These are phyloP conservation scores for Pistacia atlantica DNA, from an alignment of 345 rosid species.

Conservation along the genomic window DNA sequence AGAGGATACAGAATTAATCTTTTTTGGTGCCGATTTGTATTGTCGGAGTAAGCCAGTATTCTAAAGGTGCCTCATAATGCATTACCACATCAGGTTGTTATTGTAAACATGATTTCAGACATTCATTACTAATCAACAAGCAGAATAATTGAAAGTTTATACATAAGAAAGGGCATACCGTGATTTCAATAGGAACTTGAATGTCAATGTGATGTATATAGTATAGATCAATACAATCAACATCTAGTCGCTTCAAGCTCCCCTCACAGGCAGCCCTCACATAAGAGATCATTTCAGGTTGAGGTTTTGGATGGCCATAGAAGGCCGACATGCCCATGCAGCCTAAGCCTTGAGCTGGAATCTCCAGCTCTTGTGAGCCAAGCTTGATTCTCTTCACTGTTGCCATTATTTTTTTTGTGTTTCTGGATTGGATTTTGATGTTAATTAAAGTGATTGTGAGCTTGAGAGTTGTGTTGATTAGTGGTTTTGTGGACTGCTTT, in stretches of 20 bases:
- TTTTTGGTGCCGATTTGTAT: too few species aligned
- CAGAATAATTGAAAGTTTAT: conserved; percentile 1
- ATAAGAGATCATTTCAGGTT: conserved; percentile 33
- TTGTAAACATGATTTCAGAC: too few species aligned
- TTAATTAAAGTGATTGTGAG: too few species aligned
- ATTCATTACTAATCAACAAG: too few species aligned
- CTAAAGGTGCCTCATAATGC: too few species aligned
- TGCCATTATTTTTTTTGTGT: neutral
- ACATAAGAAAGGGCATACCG: conserved; percentile 10
- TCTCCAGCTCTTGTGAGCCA: neutral
- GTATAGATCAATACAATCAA: conserved; percentile 47
- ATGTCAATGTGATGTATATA: conserved; percentile 45
- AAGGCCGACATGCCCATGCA: conserved; percentile 50
- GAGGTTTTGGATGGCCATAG: conserved; percentile 46
- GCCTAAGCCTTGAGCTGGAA: conserved; percentile 53
- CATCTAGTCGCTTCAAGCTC: conserved; percentile 43
- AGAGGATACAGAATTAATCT: too few species aligned
- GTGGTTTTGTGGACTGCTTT: too few species aligned
- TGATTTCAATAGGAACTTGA: conserved; percentile 30
- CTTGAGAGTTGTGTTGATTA: too few species aligned
- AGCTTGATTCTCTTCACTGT: neutral
- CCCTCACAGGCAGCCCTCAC: conserved; percentile 48
- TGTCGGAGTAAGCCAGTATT: too few species aligned
- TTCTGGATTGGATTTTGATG: neutral
- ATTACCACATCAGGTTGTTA: too few species aligned